Evolutionary conservation across 1,284 basidiomycete species (phyloP).

Genomic region (Cutaneotrichosporon dermatis): DNA sequence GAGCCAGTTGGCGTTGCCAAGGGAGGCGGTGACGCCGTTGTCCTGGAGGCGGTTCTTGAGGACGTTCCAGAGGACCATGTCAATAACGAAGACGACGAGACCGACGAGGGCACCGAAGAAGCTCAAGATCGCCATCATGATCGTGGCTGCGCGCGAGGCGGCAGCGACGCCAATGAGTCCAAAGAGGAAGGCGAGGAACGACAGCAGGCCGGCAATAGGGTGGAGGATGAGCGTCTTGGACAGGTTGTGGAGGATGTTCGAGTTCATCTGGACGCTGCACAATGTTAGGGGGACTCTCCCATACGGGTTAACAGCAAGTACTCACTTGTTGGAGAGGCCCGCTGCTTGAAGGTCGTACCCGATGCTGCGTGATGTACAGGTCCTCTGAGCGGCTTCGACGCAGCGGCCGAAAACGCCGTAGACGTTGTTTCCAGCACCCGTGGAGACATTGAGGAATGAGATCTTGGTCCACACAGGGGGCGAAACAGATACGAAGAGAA

Average conservation of each 20-base stretch:
- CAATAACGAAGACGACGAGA: constrained; percentile 66
- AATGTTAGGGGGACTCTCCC: constrained; percentile 1
- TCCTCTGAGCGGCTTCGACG: constrained; percentile 54
- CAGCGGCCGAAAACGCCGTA: constrained; percentile 73
- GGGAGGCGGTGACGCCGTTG: constrained; percentile 48
- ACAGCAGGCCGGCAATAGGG: constrained; percentile 67
- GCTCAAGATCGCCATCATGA: constrained; percentile 66
- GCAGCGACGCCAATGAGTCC: constrained; percentile 60
- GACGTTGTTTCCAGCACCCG: constrained; percentile 47
- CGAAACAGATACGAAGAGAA: constrained; percentile 50
- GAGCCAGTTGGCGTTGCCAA: constrained; percentile 54
- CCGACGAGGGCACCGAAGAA: constrained; percentile 62
- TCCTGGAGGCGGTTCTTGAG: constrained; percentile 59
- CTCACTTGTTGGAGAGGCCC: constrained; percentile 28
- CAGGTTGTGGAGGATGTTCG: constrained; percentile 60
- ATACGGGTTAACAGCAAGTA: neutral
- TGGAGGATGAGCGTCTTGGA: constrained; percentile 69
- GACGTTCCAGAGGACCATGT: constrained; percentile 73
- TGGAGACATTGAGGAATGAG: constrained; percentile 61
- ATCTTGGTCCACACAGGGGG: constrained; percentile 67
- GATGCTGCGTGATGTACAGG: constrained; percentile 26
- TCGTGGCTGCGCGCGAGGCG: constrained; percentile 64
- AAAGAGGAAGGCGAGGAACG: constrained; percentile 66
- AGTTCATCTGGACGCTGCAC: constrained; percentile 49
- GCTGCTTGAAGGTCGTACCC: constrained; percentile 38